phyloP scores from a whole-genome alignment of 2,329 filamentous ascomycete genomes.

The Capronia epimyces region DNA sequence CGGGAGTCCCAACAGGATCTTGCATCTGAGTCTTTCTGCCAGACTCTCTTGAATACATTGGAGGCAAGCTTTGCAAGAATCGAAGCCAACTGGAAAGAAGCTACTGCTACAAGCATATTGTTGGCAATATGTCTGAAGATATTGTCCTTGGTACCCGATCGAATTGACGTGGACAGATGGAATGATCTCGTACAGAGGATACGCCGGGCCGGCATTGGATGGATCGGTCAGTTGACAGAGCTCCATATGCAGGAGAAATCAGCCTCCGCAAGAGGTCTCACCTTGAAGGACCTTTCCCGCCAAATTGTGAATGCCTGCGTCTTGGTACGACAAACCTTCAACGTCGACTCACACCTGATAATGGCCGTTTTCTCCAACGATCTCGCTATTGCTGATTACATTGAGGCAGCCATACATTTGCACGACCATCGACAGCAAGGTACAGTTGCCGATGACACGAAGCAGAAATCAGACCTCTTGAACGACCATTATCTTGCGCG shows the following conservation, averaged over 20 bases:
- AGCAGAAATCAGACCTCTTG: conserved; percentile 17
- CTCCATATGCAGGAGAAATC: conserved; percentile 19
- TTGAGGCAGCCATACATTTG: conserved; percentile 23
- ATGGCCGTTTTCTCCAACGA: conserved; percentile 5
- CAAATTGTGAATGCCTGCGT: conserved; percentile 38
- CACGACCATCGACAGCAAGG: conserved; percentile 5
- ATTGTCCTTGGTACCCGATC: conserved; percentile 35
- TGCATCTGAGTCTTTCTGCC: conserved; percentile 27
- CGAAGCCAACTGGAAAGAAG: conserved; percentile 50
- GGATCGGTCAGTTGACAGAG: conserved; percentile 13
- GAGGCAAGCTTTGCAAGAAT: conserved; percentile 33
- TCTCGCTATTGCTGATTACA: conserved; percentile 16
- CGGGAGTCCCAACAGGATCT: conserved; percentile 30
- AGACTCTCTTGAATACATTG: conserved; percentile 35
- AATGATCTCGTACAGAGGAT: conserved; percentile 38
- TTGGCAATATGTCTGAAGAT: conserved; percentile 42
- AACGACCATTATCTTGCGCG: conserved; percentile 5
- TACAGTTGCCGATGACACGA: background rate
- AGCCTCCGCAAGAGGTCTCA: conserved; percentile 27
- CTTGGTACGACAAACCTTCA: conserved; percentile 36
- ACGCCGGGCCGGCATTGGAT: conserved; percentile 32
- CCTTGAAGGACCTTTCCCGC: conserved; percentile 34
- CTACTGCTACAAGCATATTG: conserved; percentile 38
- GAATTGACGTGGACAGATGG: conserved; percentile 12
- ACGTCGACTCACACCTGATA: conserved; percentile 1